A percentile compares a stretch with the other conserved stretches of the same genome.
phyloP scores from a whole-genome alignment of 768 basidiomycete species.

The Collybiopsis confluens region DNA sequence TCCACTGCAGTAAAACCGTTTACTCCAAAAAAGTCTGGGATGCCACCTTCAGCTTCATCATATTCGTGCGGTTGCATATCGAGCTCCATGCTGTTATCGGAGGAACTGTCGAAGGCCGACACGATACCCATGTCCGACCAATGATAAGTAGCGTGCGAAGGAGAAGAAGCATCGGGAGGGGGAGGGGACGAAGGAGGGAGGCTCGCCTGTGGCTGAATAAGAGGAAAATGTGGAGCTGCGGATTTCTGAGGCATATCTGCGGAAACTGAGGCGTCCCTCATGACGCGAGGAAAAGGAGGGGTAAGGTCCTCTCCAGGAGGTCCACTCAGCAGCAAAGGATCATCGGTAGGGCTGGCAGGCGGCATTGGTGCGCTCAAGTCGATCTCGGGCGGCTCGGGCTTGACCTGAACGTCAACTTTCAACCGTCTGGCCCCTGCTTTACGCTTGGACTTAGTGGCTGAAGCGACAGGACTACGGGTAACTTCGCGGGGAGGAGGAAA shows the following conservation, averaged over 20 bases:
- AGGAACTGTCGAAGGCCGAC: background rate
- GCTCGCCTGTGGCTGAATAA: background rate
- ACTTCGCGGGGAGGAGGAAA: constrained; percentile 71
- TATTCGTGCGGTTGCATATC: constrained; percentile 12
- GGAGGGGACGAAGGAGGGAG: constrained; percentile 30
- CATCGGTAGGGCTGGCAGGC: constrained; percentile 72
- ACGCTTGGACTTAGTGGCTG: constrained; percentile 32
- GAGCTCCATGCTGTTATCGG: constrained; percentile 12
- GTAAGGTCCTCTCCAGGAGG: constrained; percentile 24
- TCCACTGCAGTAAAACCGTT: constrained; percentile 9
- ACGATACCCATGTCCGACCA: background rate
- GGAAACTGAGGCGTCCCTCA: constrained; percentile 13
- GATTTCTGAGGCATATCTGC: background rate
- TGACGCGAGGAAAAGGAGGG: constrained; percentile 18
- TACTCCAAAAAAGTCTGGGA: constrained; percentile 6
- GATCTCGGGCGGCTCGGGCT: constrained; percentile 65
- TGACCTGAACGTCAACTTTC: constrained; percentile 29
- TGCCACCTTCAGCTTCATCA: background rate
- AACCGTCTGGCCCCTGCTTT: constrained; percentile 20
- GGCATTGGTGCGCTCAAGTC: constrained; percentile 54
- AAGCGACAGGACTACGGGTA: constrained; percentile 35
- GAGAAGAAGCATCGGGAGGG: constrained; percentile 18
- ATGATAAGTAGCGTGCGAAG: constrained; percentile 5
- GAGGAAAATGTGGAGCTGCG: background rate
- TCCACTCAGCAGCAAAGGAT: constrained; percentile 62